Conservation (phyloP, 1,139 yeast species). For the Zygosaccharomyces pseudobailii region DNA sequence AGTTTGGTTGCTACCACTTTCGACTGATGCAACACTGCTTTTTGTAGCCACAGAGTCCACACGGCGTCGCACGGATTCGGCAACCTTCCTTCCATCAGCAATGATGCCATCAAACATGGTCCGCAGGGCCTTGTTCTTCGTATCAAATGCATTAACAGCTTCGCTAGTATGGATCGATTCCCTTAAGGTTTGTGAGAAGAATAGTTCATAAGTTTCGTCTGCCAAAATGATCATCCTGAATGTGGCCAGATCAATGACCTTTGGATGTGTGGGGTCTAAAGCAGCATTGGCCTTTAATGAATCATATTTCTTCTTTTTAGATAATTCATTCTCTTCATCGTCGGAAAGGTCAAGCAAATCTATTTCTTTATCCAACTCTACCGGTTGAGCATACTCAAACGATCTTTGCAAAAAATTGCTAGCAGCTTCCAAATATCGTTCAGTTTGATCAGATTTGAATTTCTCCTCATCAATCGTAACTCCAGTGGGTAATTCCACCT, state of each 20-base stretch:
- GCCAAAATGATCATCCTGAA: conserved; percentile 94
- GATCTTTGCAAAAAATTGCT: conserved; percentile 83
- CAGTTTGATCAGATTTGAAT: conserved; percentile 66
- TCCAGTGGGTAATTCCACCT: conserved; percentile 53
- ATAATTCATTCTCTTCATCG: conserved; percentile 25
- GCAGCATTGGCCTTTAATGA: conserved; percentile 65
- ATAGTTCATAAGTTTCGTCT: conserved; percentile 84
- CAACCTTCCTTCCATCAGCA: conserved; percentile 89
- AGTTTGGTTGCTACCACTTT: conserved; percentile 6
- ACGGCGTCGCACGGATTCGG: conserved; percentile 78
- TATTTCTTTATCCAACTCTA: conserved; percentile 42
- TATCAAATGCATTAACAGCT: conserved; percentile 43
- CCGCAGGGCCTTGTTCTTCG: conserved; percentile 60
- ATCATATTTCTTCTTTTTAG: conserved; percentile 36
- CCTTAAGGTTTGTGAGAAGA: conserved; percentile 66
- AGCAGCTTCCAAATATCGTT: conserved; percentile 80
- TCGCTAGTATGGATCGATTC: conserved; percentile 64
- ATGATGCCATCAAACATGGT: conserved; percentile 88
- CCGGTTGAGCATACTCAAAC: conserved; percentile 84
- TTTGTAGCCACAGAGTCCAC: conserved; percentile 53
- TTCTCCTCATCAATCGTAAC: conserved; percentile 58
- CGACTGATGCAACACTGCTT: conserved; percentile 19
- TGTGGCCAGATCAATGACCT: conserved; percentile 74
- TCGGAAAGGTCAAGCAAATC: conserved; percentile 40
- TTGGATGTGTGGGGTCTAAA: conserved; percentile 72